phyloP scores from a whole-genome alignment of 2,329 filamentous ascomycete genomes.

The Claviceps pazoutovae region DNA sequence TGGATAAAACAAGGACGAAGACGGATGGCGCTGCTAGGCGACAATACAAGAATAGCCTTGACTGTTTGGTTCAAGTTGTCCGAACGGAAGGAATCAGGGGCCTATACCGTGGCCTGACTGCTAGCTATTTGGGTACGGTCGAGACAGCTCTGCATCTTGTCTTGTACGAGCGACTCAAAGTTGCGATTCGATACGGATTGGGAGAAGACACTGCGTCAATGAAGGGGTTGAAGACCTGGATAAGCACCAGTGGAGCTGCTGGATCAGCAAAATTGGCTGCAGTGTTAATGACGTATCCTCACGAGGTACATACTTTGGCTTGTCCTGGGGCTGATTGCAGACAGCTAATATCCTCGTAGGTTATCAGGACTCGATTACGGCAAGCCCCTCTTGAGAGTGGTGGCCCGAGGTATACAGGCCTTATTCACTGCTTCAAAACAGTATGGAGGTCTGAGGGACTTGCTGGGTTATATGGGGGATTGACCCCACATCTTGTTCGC shows the following conservation, averaged over 20 bases:
- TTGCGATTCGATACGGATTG: slow-evolving; percentile 16
- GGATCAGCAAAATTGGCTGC: slow-evolving; percentile 69
- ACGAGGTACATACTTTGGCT: slow-evolving; percentile 44
- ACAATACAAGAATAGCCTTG: slow-evolving; percentile 52
- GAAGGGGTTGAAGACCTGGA: slow-evolving; percentile 58
- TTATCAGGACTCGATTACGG: slow-evolving; percentile 48
- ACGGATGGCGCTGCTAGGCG: slow-evolving; percentile 27
- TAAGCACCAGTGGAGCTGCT: slow-evolving; percentile 60
- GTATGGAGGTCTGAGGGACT: slow-evolving; percentile 55
- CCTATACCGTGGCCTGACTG: slow-evolving; percentile 52
- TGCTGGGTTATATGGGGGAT: slow-evolving; percentile 51
- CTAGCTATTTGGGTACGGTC: slow-evolving; percentile 54
- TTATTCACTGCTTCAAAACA: slow-evolving; percentile 51
- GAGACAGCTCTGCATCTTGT: slow-evolving; percentile 60
- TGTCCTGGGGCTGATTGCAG: not conserved
- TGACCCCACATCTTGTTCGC: slow-evolving; percentile 55
- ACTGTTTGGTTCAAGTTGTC: slow-evolving; percentile 53
- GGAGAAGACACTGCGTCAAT: slow-evolving; percentile 45
- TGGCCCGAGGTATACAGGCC: slow-evolving; percentile 50
- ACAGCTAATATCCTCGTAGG: not conserved
- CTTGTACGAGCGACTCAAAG: slow-evolving; percentile 57
- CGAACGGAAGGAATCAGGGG: slow-evolving; percentile 49
- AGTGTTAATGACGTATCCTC: slow-evolving; percentile 66
- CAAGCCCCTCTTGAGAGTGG: slow-evolving; percentile 55
- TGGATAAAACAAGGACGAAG: slow-evolving; percentile 44